A percentile compares a stretch with the other conserved stretches of the same genome.
Conservation (phyloP, 83 land plant genomes). For the Larix sibirica region DNA sequence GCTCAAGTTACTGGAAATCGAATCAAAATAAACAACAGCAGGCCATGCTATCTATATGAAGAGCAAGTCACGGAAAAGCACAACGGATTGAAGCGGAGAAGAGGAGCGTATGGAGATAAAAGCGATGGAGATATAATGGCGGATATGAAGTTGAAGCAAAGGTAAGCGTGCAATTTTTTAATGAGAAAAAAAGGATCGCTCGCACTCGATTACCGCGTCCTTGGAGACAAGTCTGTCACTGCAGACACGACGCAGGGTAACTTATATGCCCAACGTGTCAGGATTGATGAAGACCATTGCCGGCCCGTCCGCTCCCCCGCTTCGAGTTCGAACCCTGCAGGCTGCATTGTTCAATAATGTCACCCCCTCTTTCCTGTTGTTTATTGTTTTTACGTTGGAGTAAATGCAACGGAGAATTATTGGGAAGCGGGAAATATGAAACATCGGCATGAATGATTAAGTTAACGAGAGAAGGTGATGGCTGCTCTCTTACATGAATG, state of each 20-base stretch:
- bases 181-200: neutral
- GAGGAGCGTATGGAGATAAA: neutral
- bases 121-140: neutral
- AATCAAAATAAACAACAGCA: neutral
- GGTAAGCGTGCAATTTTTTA: neutral
- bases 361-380: neutral
- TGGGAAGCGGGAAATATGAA: too few relatives aligned
- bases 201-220: slow-evolving; percentile 13
- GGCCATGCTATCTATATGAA: neutral
- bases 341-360: neutral
- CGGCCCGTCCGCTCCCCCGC: neutral
- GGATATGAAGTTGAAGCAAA: neutral
- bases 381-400: neutral
- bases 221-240: neutral
- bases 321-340: neutral
- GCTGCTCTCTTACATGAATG: too few relatives aligned
- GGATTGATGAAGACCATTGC: slow-evolving; percentile 6
- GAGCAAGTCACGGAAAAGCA: neutral
- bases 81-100: neutral
- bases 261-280: slow-evolving; percentile 4
- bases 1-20: too few relatives aligned
- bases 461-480: too few relatives aligned
- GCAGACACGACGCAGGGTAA: slow-evolving; percentile 7
- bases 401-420: too few relatives aligned
- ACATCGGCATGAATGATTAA: too few relatives aligned